These are phyloP conservation scores for Albizia julibrissin DNA, from an alignment of 306 rosid genomes.

Conservation along the genomic window DNA sequence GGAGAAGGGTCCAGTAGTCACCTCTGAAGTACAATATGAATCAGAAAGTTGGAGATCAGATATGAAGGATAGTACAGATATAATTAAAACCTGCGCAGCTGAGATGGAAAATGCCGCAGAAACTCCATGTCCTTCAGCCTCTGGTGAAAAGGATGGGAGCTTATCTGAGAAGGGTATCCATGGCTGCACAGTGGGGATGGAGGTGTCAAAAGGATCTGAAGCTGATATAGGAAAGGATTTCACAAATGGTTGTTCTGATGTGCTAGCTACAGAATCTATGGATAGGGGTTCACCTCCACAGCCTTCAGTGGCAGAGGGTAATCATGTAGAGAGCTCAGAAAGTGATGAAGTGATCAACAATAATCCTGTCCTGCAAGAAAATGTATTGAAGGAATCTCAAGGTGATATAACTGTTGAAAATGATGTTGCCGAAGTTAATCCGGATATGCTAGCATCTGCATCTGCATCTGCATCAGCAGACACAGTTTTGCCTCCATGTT, in stretches of 20 bases:
- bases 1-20: constrained; percentile 24
- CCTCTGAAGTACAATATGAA: constrained; percentile 24
- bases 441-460: constrained; percentile 15
- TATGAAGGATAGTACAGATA: constrained; percentile 22
- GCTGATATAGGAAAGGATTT: constrained; percentile 23
- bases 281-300: constrained; percentile 10
- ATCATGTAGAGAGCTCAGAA: constrained; percentile 33
- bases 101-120: constrained; percentile 23
- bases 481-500: constrained; percentile 8
- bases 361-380: not conserved
- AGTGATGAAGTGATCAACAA: constrained; percentile 1
- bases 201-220: constrained; percentile 23
- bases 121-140: constrained; percentile 22
- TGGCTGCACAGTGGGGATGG: constrained; percentile 18
- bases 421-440: constrained; percentile 21
- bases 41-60: constrained; percentile 26
- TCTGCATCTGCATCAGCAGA: not conserved
- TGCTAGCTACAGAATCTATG: constrained; percentile 19
- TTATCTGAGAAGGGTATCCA: constrained; percentile 26
- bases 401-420: constrained; percentile 20
- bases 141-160: constrained; percentile 23
- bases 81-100: constrained; percentile 19
- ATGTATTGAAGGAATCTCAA: constrained; percentile 26
- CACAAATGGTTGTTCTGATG: constrained; percentile 18
- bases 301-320: constrained; percentile 37